phyloP scores from a whole-genome alignment of 164 flowering plant species.

The Amborella trichopoda region DNA sequence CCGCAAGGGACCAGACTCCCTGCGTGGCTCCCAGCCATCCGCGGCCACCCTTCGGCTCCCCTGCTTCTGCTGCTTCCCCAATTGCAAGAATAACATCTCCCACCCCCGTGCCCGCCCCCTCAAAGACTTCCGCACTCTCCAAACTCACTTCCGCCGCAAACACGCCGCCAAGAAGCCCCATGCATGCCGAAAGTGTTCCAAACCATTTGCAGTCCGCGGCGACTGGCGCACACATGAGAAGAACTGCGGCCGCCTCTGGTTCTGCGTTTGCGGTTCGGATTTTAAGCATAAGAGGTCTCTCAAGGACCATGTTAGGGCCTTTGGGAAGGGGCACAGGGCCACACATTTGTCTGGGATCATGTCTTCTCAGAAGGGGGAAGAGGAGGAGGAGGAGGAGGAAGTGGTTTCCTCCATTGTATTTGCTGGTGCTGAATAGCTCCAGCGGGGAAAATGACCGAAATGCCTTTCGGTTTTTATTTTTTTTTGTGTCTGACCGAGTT shows the following conservation, averaged over 20 bases:
- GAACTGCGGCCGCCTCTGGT: constrained; percentile 78
- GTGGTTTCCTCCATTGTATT: too few species aligned
- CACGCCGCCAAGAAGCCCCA: constrained; percentile 59
- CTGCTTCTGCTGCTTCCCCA: constrained; percentile 65
- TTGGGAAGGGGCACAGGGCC: constrained; percentile 57
- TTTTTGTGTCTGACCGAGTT: too few species aligned
- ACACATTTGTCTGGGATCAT: too few species aligned
- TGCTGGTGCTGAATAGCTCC: too few species aligned
- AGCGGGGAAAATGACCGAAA: too few species aligned
- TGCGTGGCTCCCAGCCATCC: constrained; percentile 59
- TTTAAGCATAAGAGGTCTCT: constrained; percentile 79
- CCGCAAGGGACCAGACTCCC: constrained; percentile 71
- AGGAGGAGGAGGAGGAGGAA: constrained; percentile 42
- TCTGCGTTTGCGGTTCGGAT: constrained; percentile 70
- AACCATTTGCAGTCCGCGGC: constrained; percentile 60
- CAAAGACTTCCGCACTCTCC: constrained; percentile 72
- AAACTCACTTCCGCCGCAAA: constrained; percentile 74
- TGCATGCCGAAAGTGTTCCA: constrained; percentile 54
- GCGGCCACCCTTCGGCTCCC: constrained; percentile 69
- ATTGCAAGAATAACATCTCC: constrained; percentile 82
- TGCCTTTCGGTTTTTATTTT: too few species aligned
- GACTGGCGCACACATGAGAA: constrained; percentile 85
- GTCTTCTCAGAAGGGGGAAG: too few species aligned
- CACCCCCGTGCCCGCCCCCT: constrained; percentile 63
- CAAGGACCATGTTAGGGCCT: constrained; percentile 64